These are phyloP conservation scores for Pythium chondricola DNA, from an alignment of 352 stramenopile species.

Conservation along the genomic window DNA sequence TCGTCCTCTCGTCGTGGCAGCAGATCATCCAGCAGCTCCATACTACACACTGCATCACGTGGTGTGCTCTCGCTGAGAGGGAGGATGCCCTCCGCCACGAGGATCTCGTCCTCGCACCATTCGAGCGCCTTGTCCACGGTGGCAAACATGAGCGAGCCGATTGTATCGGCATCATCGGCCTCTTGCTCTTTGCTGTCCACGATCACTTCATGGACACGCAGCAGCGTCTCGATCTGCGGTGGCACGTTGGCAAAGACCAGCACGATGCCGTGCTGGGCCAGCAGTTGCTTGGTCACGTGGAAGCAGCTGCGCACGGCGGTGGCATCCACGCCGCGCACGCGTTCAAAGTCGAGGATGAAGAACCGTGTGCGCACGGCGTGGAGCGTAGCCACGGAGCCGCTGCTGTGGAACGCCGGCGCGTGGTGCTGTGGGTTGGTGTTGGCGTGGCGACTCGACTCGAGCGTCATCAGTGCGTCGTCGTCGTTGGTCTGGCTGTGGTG, in stretches of 20 bases:
- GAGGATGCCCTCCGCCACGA: constrained; percentile 61
- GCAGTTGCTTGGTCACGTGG: constrained; percentile 77
- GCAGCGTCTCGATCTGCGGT: constrained; percentile 54
- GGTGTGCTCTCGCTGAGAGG: constrained; percentile 52
- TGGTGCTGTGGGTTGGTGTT: background rate
- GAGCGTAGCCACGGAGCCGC: constrained; percentile 12
- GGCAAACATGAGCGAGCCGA: constrained; percentile 73
- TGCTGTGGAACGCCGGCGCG: constrained; percentile 6
- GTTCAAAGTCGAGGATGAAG: constrained; percentile 88
- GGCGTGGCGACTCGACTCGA: constrained; percentile 40
- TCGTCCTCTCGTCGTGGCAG: constrained; percentile 28
- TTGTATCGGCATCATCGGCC: constrained; percentile 19
- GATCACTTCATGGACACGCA: constrained; percentile 78
- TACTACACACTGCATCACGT: constrained; percentile 26
- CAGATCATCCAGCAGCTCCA: constrained; percentile 63
- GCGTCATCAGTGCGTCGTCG: constrained; percentile 46
- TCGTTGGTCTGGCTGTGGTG: constrained; percentile 1
- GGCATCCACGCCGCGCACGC: constrained; percentile 84
- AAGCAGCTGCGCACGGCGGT: constrained; percentile 85
- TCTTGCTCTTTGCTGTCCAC: constrained; percentile 36
- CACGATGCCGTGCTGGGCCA: constrained; percentile 67
- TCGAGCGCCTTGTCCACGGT: constrained; percentile 79
- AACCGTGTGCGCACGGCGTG: constrained; percentile 73
- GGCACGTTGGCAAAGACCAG: constrained; percentile 75
- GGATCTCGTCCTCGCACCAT: constrained; percentile 82